Base-by-base conservation (phyloP, 2,329 filamentous ascomycete genomes). In the Coniosporium tulheliwenetii region DNA sequence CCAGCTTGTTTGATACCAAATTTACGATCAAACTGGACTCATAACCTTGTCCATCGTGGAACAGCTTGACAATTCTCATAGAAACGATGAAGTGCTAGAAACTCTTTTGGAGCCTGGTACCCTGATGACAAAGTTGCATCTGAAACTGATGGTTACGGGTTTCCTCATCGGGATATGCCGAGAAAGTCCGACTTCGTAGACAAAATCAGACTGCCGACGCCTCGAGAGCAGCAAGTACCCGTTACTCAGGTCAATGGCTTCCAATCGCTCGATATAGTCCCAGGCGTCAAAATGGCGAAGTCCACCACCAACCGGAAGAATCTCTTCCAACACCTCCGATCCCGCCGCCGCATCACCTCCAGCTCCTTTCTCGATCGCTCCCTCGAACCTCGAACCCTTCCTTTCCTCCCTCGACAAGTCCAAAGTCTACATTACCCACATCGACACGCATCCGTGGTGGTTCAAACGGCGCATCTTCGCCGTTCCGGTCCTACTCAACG, bases 381-480 rank as follows among this genome's bases (percentile, higher is more conserved):
- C 83, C 1, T 58, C 72, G 38, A 66, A 69, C 30, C 71, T 93
- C 41, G 52, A 69, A 39, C 71, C 77, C 9, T 79, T 93, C 56
- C 69, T 82, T 53, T 63, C 71, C 31, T 71, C 67, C 36, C 77
- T 94, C 44, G 71, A 77, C 43, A 67, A 72, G 42, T 63, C 72
- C 42, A 76, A 84, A 58, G 71, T 93, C 56, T 94, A 95, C 70
- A 73, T 95, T 52, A 71, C 81, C 29, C 86, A 94, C 65, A 67
- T 93, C 60, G 87, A 95, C 67, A 64, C 62, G 44, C 77, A 81
- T 45, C 77, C 79, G 0, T 60, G 63, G 14, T 67, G 70, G 26
- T 76, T 87, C 62, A 95, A 95, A 63, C 75, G 75, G 56, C 81
- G 84, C 53, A 81, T 93, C 52, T 95, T 94, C 61, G 52, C 77